Percentiles rank a stretch among this genome's conserved stretches.
phyloP scores from a whole-genome alignment of 2,329 filamentous ascomycete species.

The Phyllosticta paracitricarpa region DNA sequence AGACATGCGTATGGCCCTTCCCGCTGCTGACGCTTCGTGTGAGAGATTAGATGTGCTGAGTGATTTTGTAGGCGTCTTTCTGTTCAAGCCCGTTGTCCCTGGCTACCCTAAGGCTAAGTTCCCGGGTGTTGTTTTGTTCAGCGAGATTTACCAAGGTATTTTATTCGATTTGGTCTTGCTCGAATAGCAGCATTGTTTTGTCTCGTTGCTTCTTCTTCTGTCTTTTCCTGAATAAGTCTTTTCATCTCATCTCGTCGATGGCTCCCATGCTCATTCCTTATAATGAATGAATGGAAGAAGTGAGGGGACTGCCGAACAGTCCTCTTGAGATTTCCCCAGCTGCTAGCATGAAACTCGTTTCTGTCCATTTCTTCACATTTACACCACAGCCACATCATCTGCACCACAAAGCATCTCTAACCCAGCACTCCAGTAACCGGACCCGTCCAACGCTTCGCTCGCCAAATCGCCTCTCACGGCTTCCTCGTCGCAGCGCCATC shows the following conservation, averaged over 20 bases:
- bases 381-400: constrained; percentile 2
- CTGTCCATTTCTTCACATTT: background rate
- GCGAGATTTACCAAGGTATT: constrained; percentile 88
- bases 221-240: background rate
- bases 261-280: background rate
- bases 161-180: background rate
- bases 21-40: background rate
- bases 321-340: too few species aligned
- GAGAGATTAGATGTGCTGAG: constrained; percentile 5
- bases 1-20: constrained; percentile 43
- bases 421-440: constrained; percentile 63
- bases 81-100: constrained; percentile 78
- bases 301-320: too few species aligned
- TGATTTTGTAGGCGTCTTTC: constrained; percentile 59
- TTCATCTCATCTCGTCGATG: background rate
- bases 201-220: background rate
- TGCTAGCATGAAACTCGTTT: background rate
- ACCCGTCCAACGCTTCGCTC: constrained; percentile 77
- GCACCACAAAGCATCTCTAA: constrained; percentile 2
- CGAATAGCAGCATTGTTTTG: background rate
- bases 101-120: constrained; percentile 85
- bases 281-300: background rate
- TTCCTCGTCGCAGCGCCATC: constrained; percentile 89
- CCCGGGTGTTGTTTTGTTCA: constrained; percentile 79
- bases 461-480: constrained; percentile 84